Evolutionary conservation across 2,329 filamentous ascomycete species (phyloP), one percentile per base, ranked within the genome.

Genomic region (Colletotrichum sp.): DNA sequence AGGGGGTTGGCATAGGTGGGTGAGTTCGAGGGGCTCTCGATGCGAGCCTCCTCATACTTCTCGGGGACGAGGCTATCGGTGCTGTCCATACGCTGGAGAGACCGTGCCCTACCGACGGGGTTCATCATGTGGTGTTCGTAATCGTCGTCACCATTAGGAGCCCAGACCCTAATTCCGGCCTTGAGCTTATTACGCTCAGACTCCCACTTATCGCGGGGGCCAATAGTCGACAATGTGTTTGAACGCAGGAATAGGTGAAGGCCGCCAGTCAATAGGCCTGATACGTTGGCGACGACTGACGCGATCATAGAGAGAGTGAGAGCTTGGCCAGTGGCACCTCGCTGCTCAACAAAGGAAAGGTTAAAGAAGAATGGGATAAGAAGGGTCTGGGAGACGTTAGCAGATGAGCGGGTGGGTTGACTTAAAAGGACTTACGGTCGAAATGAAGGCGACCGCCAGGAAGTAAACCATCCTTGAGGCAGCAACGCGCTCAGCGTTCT

Each of bases 401-500:
- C 24, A 52, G 32, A 32, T 15, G n/a, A 30, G 38, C 3, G 32
- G 4, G n/a, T 21, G n/a, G 9, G 8, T 26, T 9, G 9, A 15
- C 36, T 9, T 16, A 8, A 8, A 10, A 55, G 30, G 52, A 85
- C 89, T 83, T 79, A 94, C 92, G 81, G 89, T 91, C 70, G 88
- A 91, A 65, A 90, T 82, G 70, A 91, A 84, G 18, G 88, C 91
- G 68, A 93, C 81, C 3, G 88, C 82, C 77, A 94, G 85, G 80
- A 93, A 94, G 81, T 93, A 94, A 13, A 93, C 90, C 91, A 94
- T 94, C 75, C 91, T 88, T 8, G 93, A 94, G 6, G 93, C 93
- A 38, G 91, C 87, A 73, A 92, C 88, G 62, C 93, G 87, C 81
- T 94, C 91, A 18, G 88, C 86, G 24, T 88, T 85, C 52, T 92